These are phyloP conservation scores for Chenopodium album DNA, from an alignment of 148 eudicot species.

Conservation along the genomic window DNA sequence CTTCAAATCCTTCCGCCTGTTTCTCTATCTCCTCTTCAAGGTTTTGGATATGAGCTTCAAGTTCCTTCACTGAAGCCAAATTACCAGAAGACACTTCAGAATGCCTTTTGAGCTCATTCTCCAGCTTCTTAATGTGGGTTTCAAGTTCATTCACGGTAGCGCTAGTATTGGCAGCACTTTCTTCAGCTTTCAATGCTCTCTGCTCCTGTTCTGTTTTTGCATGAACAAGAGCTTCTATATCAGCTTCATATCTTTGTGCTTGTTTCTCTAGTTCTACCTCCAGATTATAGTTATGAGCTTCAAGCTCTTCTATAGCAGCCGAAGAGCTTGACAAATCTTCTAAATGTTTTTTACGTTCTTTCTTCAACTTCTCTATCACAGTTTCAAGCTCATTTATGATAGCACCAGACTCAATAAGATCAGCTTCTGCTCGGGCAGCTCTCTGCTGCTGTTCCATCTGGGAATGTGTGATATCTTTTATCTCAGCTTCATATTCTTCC, in stretches of 20 bases:
- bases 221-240: conserved; percentile 33
- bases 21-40: conserved; percentile 73
- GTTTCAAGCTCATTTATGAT: conserved; percentile 32
- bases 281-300: conserved; percentile 26
- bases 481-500: conserved; percentile 22
- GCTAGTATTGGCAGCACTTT: conserved; percentile 16
- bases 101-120: conserved; percentile 48
- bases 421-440: conserved; percentile 34
- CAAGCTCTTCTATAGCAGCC: conserved; percentile 33
- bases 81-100: conserved; percentile 50
- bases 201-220: conserved; percentile 37
- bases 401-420: conserved; percentile 25
- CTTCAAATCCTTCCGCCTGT: conserved; percentile 66
- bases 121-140: conserved; percentile 48
- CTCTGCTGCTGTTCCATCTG: conserved; percentile 29
- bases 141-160: conserved; percentile 54
- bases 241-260: conserved; percentile 33
- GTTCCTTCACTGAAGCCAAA: conserved; percentile 49
- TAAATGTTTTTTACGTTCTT: conserved; percentile 28
- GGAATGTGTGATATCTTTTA: conserved; percentile 20
- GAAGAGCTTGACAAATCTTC: conserved; percentile 30
- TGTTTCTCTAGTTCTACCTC: conserved; percentile 36
- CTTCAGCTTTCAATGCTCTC: conserved; percentile 36
- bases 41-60: conserved; percentile 50
- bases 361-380: conserved; percentile 27